Evolutionary conservation across 116 monocot species (phyloP), one percentile per base, ranked within the genome.

Genomic region (Papilionanthe hybrid): DNA sequence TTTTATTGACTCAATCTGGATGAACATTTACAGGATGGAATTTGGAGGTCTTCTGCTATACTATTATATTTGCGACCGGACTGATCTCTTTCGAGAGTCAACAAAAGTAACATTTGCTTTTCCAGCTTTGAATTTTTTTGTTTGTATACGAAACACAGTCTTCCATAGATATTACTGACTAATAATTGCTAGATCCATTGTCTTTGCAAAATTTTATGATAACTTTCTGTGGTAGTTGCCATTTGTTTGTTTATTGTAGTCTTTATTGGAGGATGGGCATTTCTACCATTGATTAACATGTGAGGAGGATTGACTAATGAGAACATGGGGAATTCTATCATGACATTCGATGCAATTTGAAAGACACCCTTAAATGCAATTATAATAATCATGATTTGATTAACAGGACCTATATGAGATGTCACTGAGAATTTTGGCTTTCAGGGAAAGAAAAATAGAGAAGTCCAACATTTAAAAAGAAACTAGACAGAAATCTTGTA

Each of bases 51-150:
- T 81, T 85, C 43, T 95, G 83, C 75, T 85, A 19, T 95, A 92
- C 41, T 95, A 91, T 73, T 95, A 86, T 79, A 68, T 95, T 75
- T 91, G 95, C 41, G 95, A 95, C 78, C 78, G 95, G 3, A 95
- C 93, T 80, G 80, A 89, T 87, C 66, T 95, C 37, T 58, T 95
- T 79, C 86, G 88, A 53, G 84, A 88, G 75, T 89, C 92, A 29
- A 81, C 79, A 27, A 95, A 92, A 91, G 95, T 95, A 57, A 18
- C 58, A 15, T 78, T 77, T 80, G 17, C 60, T 23, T 28, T 79
- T 32, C 37, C 0, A 17, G 20, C 43, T n/a, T 1, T 73, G 28
- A 73, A 1, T 20, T 42, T 43, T 20, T 73, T 0, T 73, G 7
- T 73, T 44, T 7, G 43, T 5, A 7, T 20, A 73, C n/a, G 20